Evolutionary conservation across 805 yeast genomes (phyloP), one percentile per base, ranked within the genome.

Genomic region (Hanseniaspora thailandica): DNA sequence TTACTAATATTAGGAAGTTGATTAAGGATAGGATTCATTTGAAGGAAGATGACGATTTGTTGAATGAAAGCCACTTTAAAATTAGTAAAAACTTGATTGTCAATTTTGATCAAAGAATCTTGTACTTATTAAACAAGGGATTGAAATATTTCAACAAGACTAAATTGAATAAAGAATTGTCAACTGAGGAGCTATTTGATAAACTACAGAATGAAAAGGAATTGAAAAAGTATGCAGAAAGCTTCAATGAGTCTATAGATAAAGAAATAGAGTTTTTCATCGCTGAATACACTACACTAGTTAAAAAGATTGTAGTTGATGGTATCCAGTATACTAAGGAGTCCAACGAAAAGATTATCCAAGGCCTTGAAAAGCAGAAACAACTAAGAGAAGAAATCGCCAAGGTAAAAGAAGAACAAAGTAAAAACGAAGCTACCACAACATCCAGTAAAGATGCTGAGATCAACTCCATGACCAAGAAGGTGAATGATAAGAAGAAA

Each of bases 401-500:
- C 15, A 22, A 36, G 19, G 4, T 22, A 12, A 47, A 47, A 23
- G 34, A 19, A 30, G 33, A 62, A 6, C 60, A 62, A 0, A 59
- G 63, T 17, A 45, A 23, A 25, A 45, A n/a, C 1, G 61, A 58
- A 44, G 46, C 38, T 19, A 59, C 54, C 3, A 54, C 50, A 36
- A 19, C 5, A 31, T 31, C 28, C 0, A 45, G 51, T 3, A 13
- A 55, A n/a, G 56, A 58, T 25, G 47, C 9, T 13, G 17, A 33
- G 23, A 31, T 20, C 26, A 15, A 25, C 9, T n/a, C 17, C 22
- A 30, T 40, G 22, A 41, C 73, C n/a, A 65, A 69, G 13, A 73
- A 72, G 56, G 60, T 75, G 1, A 73, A 72, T 25, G 71, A 80
- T 5, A 71, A 73, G 41, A 63, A 65, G 1, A 78, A 77, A 34